phyloP scores from a whole-genome alignment of 1,139 yeast species.

The Magnusiomyces suaveolens region DNA sequence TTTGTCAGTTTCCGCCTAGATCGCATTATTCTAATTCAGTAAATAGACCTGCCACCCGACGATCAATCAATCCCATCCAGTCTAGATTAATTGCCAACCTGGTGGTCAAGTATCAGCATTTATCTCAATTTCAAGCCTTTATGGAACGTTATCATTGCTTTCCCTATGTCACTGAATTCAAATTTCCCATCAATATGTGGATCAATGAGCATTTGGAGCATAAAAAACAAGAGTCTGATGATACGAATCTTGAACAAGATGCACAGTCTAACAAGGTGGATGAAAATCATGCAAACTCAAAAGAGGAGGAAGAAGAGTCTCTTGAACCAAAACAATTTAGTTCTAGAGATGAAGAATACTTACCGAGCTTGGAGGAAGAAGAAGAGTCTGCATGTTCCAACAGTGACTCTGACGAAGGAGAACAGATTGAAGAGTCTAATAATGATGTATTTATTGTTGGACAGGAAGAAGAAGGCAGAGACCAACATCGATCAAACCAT shows the following conservation, averaged over 20 bases:
- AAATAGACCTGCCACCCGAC: not conserved
- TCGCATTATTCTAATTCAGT: not conserved
- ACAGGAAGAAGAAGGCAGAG: not conserved
- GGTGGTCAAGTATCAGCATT: constrained; percentile 11
- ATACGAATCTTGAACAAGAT: not conserved
- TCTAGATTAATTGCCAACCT: constrained; percentile 12
- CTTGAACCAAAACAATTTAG: not conserved
- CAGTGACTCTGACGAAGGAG: not conserved
- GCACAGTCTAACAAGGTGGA: not conserved
- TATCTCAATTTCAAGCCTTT: constrained; percentile 13
- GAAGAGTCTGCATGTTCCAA: not conserved
- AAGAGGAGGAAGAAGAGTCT: not conserved
- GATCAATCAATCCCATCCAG: constrained; percentile 4
- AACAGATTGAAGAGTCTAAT: not conserved
- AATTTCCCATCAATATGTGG: constrained; percentile 14
- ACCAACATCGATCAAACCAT: not conserved
- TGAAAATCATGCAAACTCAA: not conserved
- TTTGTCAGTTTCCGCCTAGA: not conserved
- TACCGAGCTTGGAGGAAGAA: not conserved
- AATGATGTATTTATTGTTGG: not conserved
- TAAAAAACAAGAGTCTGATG: not conserved
- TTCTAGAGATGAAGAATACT: not conserved
- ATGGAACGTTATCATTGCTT: constrained; percentile 15
- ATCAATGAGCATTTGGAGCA: constrained; percentile 13
- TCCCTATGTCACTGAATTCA: constrained; percentile 14